phyloP scores from a whole-genome alignment of 2,329 filamentous ascomycete species.

The Leptographium radiaticola region DNA sequence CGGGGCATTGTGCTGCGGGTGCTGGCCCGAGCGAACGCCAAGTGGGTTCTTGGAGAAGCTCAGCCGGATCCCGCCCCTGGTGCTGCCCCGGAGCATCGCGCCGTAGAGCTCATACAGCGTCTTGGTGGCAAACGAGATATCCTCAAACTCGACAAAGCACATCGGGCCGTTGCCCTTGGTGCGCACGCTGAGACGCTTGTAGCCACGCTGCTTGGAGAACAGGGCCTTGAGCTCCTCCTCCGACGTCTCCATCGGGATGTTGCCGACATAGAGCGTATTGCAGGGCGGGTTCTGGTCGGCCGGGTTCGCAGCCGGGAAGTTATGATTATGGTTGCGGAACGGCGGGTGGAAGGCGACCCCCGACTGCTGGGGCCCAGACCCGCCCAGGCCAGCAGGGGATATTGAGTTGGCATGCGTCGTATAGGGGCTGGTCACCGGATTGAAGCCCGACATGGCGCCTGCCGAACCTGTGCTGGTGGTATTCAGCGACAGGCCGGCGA shows the following conservation, averaged over 20 bases:
- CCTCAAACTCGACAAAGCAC: slow-evolving; percentile 98
- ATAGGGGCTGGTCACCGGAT: slow-evolving; percentile 21
- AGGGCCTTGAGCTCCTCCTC: slow-evolving; percentile 92
- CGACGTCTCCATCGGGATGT: slow-evolving; percentile 80
- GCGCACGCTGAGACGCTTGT: slow-evolving; percentile 88
- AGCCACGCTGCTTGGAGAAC: slow-evolving; percentile 87
- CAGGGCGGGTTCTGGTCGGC: slow-evolving; percentile 95
- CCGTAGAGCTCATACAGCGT: slow-evolving; percentile 84
- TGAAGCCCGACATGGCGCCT: slow-evolving; percentile 37
- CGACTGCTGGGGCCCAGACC: slow-evolving; percentile 15
- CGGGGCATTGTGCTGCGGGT: slow-evolving; percentile 22
- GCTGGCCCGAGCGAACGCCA: slow-evolving; percentile 72
- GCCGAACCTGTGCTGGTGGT: slow-evolving; percentile 29
- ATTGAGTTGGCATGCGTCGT: slow-evolving; percentile 33
- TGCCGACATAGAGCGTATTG: slow-evolving; percentile 97
- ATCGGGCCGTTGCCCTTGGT: slow-evolving; percentile 93
- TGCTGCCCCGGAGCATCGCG: slow-evolving; percentile 72
- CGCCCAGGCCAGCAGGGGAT: slow-evolving; percentile 42
- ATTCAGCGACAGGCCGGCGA: slow-evolving; percentile 59
- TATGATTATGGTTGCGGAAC: slow-evolving; percentile 38
- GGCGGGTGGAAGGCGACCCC: slow-evolving; percentile 26
- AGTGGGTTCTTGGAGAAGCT: slow-evolving; percentile 97
- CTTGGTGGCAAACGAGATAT: slow-evolving; percentile 83
- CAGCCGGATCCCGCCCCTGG: slow-evolving; percentile 86
- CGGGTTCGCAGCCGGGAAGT: slow-evolving; percentile 75